Percentiles rank a stretch among this genome's conserved stretches.
Conservation (phyloP, 257 asterid genomes). For the Gynochthodes officinalis region DNA sequence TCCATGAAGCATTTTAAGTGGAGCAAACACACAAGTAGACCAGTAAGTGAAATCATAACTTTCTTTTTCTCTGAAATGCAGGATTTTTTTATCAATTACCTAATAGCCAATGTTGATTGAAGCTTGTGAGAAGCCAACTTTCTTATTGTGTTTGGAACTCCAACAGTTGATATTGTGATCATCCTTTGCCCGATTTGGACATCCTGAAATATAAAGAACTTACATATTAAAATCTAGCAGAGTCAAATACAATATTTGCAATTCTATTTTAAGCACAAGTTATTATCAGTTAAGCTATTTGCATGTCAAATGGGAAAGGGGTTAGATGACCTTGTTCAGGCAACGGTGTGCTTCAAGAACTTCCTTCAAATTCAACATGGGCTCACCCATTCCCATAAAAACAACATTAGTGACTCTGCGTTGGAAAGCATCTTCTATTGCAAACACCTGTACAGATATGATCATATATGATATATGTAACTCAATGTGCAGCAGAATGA, state of each 20-base stretch:
- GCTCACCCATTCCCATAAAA: constrained; percentile 99
- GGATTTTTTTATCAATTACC: constrained; percentile 37
- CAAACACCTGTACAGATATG: constrained; percentile 65
- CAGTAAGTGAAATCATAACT: neutral
- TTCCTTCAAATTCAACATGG: constrained; percentile 91
- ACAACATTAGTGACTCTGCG: constrained; percentile 92
- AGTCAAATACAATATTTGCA: neutral
- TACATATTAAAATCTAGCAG: neutral
- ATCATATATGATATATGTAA: constrained; percentile 2
- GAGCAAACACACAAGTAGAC: neutral
- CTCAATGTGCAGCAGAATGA: constrained; percentile 4
- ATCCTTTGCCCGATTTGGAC: constrained; percentile 94
- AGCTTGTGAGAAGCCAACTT: constrained; percentile 88
- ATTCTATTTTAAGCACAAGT: too few relatives aligned
- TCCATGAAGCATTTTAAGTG: neutral
- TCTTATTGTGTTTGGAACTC: constrained; percentile 89
- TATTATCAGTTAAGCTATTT: neutral
- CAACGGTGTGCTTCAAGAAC: constrained; percentile 94
- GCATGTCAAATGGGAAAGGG: neutral
- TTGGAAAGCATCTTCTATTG: constrained; percentile 79
- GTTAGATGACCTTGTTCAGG: constrained; percentile 72
- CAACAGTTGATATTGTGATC: constrained; percentile 97
- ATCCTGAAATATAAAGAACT: constrained; percentile 46
- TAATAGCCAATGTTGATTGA: constrained; percentile 90
- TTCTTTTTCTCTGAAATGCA: neutral